A percentile compares a stretch with the other conserved stretches of the same genome.
Conservation (phyloP, 2,329 filamentous ascomycete genomes). For the Zymoseptoria pseudotritici region DNA sequence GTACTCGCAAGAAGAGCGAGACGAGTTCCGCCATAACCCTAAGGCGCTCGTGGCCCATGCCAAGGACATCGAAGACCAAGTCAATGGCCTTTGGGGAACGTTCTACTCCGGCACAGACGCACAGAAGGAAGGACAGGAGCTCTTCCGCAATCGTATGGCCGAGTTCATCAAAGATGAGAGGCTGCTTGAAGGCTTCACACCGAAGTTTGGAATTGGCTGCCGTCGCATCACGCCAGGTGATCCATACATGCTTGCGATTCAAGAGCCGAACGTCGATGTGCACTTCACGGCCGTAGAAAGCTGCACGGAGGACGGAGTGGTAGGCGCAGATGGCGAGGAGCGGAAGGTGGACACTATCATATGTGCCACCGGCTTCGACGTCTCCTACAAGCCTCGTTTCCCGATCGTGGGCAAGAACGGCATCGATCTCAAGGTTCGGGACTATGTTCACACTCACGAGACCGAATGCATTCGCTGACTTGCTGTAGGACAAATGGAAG, state of each 20-base stretch:
- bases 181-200: constrained; percentile 42
- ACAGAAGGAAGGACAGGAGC: constrained; percentile 34
- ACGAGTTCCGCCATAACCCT: constrained; percentile 37
- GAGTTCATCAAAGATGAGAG: constrained; percentile 47
- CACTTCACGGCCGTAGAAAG: constrained; percentile 42
- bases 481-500: constrained; percentile 31
- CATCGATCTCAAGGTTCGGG: constrained; percentile 27
- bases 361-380: constrained; percentile 41
- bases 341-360: constrained; percentile 38
- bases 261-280: constrained; percentile 44
- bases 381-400: constrained; percentile 38
- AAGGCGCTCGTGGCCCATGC: constrained; percentile 37
- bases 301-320: constrained; percentile 40
- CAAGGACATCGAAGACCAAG: constrained; percentile 32
- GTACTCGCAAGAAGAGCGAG: constrained; percentile 38
- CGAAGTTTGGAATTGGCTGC: constrained; percentile 41
- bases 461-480: not conserved
- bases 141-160: constrained; percentile 39
- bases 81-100: constrained; percentile 42
- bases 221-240: constrained; percentile 44
- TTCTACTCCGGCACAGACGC: constrained; percentile 39
- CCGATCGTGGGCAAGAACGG: constrained; percentile 37
- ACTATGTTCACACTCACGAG: not conserved
- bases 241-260: constrained; percentile 45
- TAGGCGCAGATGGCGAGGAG: constrained; percentile 38